Evolutionary conservation across 2,329 filamentous ascomycete genomes (phyloP).

Genomic region (Fusarium haematococcum): DNA sequence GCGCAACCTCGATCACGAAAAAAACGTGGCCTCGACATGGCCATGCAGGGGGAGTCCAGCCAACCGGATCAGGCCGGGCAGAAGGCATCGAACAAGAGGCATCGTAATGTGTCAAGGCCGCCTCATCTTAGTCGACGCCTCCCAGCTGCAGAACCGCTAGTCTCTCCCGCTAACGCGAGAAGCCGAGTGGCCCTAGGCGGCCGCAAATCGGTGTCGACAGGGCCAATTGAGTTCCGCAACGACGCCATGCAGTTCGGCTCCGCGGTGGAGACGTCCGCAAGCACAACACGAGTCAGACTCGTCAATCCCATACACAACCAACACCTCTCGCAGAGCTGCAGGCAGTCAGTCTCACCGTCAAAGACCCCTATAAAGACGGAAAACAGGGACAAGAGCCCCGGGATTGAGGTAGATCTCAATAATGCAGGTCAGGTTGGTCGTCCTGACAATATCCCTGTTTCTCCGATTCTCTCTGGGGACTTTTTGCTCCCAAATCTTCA

Average conservation of each 20-base stretch:
- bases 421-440: neutral
- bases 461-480: neutral
- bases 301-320: conserved; percentile 4
- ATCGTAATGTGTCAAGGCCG: neutral
- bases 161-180: neutral
- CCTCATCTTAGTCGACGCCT: neutral
- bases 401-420: conserved; percentile 5
- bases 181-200: neutral
- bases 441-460: neutral
- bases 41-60: neutral
- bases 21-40: conserved; percentile 22
- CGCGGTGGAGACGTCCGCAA: conserved; percentile 26
- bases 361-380: neutral
- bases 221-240: conserved; percentile 3
- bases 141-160: neutral
- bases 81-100: conserved; percentile 6
- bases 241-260: conserved; percentile 27
- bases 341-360: neutral
- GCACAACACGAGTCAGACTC: conserved; percentile 20
- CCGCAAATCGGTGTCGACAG: neutral
- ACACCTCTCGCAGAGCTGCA: neutral
- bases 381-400: neutral
- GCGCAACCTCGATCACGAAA: neutral
- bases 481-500: neutral
- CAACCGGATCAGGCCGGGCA: conserved; percentile 2